phyloP scores from a whole-genome alignment of 176 grass and related monocot genomes.

The Ampelocalamus luodianensis region DNA sequence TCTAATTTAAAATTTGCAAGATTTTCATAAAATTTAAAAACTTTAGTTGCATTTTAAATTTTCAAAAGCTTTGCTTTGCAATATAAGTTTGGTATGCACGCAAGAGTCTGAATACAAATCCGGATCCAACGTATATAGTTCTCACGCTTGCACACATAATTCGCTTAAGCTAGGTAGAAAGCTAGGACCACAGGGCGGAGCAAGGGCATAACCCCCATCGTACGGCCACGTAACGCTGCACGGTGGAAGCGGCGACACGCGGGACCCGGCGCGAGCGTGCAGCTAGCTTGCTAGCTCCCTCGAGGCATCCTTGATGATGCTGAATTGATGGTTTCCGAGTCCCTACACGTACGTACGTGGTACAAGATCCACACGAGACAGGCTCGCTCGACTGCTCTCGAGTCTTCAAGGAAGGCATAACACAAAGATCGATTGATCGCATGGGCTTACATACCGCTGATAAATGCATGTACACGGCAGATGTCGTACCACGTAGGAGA shows the following conservation, averaged over 20 bases:
- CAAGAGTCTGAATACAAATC: too few species aligned
- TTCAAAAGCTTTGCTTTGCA: too few species aligned
- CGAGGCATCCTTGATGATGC: not conserved
- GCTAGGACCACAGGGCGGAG: slow-evolving; percentile 4
- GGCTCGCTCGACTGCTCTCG: too few species aligned
- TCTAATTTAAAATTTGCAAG: too few species aligned
- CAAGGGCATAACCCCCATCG: slow-evolving; percentile 25
- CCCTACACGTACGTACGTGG: not conserved
- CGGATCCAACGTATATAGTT: too few species aligned
- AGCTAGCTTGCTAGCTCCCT: not conserved
- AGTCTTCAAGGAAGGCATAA: not conserved
- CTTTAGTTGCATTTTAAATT: too few species aligned
- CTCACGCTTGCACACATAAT: too few species aligned
- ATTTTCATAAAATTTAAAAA: too few species aligned
- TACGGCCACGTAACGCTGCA: not conserved
- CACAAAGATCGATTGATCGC: not conserved
- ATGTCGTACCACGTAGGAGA: not conserved
- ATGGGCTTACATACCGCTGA: not conserved
- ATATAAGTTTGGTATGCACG: too few species aligned
- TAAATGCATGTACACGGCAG: not conserved
- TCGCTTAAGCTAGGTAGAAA: too few species aligned
- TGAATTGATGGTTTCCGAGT: not conserved
- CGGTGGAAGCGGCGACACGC: slow-evolving; percentile 13
- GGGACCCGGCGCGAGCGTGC: slow-evolving; percentile 11
- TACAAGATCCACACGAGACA: not conserved